Conservation (phyloP, 257 asterid genomes). For the Solanum virginianum region DNA sequence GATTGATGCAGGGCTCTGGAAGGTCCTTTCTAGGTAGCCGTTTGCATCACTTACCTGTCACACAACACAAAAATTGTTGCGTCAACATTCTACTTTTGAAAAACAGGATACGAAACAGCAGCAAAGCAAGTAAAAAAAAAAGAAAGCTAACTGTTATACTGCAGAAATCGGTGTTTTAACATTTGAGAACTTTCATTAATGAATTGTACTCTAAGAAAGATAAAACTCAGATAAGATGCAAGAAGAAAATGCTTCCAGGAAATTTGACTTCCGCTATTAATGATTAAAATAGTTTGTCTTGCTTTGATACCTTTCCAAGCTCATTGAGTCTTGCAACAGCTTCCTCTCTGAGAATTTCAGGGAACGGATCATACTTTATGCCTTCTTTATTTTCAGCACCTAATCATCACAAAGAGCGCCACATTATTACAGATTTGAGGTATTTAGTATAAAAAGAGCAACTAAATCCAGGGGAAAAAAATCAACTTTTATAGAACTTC, state of each 20-base stretch:
- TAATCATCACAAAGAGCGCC: neutral
- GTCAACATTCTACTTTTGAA: neutral
- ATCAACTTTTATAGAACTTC: neutral
- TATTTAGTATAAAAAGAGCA: neutral
- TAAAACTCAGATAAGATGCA: neutral
- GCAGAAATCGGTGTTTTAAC: neutral
- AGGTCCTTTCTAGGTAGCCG: slow-evolving; percentile 77
- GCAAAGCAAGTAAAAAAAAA: neutral
- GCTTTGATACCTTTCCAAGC: slow-evolving; percentile 64
- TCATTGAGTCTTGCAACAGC: slow-evolving; percentile 67
- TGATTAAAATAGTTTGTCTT: neutral
- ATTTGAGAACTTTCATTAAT: neutral
- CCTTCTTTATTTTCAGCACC: slow-evolving; percentile 31
- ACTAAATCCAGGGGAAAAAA: neutral
- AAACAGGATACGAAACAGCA: neutral
- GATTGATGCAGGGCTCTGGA: slow-evolving; percentile 83
- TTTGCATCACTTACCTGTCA: slow-evolving; percentile 90
- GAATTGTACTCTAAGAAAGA: neutral
- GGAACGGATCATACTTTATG: slow-evolving; percentile 18
- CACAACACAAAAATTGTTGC: neutral
- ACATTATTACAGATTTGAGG: neutral
- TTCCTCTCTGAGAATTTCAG: slow-evolving; percentile 61
- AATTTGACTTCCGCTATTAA: neutral
- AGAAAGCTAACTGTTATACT: neutral
- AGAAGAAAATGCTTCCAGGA: neutral